These are phyloP conservation scores for Chrysoporthe deuterocubensis DNA, from an alignment of 2,329 filamentous ascomycete genomes.

Conservation along the genomic window DNA sequence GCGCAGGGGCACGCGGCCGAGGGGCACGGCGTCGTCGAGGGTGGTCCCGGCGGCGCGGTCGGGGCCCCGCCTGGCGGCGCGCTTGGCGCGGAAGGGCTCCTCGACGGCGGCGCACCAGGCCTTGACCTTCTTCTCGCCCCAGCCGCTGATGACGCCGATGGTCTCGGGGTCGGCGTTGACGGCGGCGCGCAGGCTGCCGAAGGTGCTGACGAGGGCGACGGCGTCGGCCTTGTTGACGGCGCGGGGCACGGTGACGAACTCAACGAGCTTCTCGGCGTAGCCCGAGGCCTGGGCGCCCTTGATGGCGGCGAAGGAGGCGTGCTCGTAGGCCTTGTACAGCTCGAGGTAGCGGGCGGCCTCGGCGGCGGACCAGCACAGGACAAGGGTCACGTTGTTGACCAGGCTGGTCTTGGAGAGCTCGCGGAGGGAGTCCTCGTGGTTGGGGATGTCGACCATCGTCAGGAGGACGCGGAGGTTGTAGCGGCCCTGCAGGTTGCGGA, in stretches of 20 bases:
- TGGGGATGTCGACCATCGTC: conserved; percentile 91
- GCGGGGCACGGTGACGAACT: conserved; percentile 89
- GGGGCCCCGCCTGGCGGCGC: conserved; percentile 59
- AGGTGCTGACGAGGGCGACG: conserved; percentile 85
- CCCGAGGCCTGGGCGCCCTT: conserved; percentile 80
- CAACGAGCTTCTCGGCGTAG: conserved; percentile 85
- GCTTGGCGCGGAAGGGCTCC: conserved; percentile 81
- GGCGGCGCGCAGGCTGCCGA: conserved; percentile 85
- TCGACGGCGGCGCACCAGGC: conserved; percentile 81
- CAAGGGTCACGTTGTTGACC: conserved; percentile 88
- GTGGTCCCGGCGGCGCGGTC: conserved; percentile 33
- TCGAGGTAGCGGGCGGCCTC: conserved; percentile 95
- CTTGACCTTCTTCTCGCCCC: conserved; percentile 94
- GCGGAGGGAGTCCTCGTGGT: conserved; percentile 86
- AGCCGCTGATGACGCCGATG: conserved; percentile 81
- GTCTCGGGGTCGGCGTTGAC: conserved; percentile 89
- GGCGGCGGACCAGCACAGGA: conserved; percentile 91
- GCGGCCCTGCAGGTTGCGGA: conserved; percentile 80
- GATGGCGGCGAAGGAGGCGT: conserved; percentile 80
- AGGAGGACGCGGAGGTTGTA: conserved; percentile 87
- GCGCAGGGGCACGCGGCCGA: conserved; percentile 28
- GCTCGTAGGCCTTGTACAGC: conserved; percentile 92
- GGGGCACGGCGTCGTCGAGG: conserved; percentile 32
- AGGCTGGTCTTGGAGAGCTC: conserved; percentile 92
- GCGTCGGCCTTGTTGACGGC: conserved; percentile 96